Base-by-base conservation (phyloP, 441 rosid genomes). In the Corymbia calophylla region DNA sequence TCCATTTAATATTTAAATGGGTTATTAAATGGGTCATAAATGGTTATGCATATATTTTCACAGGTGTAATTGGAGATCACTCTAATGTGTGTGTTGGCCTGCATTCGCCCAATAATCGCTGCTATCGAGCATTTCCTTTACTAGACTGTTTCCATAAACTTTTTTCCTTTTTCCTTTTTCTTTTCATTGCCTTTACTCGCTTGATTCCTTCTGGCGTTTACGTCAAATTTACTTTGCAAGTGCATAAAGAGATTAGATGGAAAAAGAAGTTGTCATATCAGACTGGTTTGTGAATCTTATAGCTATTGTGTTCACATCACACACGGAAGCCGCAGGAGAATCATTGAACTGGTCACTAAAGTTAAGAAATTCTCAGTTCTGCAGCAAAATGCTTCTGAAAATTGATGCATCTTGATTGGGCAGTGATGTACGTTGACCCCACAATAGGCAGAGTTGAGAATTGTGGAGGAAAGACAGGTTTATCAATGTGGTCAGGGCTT, bases 151-250 rank as follows among this genome's bases (percentile, higher is more conserved):
- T 14, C 9, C 35, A n/a, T 35, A 64, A 64, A n/a, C 70, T 13
- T 31, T n/a, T 62, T 1, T 0, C 0, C 7, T 62, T 29, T 62
- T 29, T 62, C 1, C 0, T 29, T 0, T 27, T 62, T 0, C 31
- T 31, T 2, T 17, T 0, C 25, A 1, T 70, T 21, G 4, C 7
- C 23, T 70, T 70, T 23, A 21, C 32, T 68, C 35, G 48, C 47
- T 32, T 9, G 14, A 70, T 14, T 32, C 8, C 1, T 19, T 70
- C 35, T 35, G 80, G 2, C 15, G 0, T 70, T 70, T 70, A 18
- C 27, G 15, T 35, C 15, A 70, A 35, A 35, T 35, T 35, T 19
- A 35, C 47, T 70, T 70, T 35, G 6, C 6, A 1, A 70, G 48
- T 47, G 6, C 48, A 19, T 35, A 44, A 70, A 18, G 25, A 68